phyloP scores from a whole-genome alignment of 192 early-diverging fungal genomes.

The Piromyces sp. region DNA sequence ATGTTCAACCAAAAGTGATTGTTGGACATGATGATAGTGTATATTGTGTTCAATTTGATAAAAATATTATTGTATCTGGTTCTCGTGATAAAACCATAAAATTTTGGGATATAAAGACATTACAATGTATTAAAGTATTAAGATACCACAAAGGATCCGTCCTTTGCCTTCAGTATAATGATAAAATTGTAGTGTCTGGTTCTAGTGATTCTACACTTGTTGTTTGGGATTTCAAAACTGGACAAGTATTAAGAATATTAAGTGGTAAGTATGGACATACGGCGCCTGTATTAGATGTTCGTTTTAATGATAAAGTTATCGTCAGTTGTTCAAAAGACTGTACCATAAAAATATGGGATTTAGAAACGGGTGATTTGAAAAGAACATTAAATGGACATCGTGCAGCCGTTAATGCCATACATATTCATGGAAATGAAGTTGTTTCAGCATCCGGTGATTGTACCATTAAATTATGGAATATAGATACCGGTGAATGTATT shows the following conservation, averaged over 20 bases:
- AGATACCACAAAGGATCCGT: slow-evolving; percentile 59
- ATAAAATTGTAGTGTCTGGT: slow-evolving; percentile 43
- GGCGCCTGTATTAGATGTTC: slow-evolving; percentile 31
- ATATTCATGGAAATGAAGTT: slow-evolving; percentile 37
- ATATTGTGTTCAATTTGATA: slow-evolving; percentile 67
- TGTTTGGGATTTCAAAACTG: slow-evolving; percentile 53
- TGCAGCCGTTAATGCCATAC: slow-evolving; percentile 72
- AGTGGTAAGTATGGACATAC: slow-evolving; percentile 45
- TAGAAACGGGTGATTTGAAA: slow-evolving; percentile 38
- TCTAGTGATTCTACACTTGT: slow-evolving; percentile 48
- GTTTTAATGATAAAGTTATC: slow-evolving; percentile 40
- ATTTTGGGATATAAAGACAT: slow-evolving; percentile 51
- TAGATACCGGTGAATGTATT: slow-evolving; percentile 45
- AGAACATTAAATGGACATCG: slow-evolving; percentile 47
- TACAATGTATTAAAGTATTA: slow-evolving; percentile 34
- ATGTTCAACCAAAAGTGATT: not conserved
- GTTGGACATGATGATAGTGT: slow-evolving; percentile 66
- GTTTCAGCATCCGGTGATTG: slow-evolving; percentile 78
- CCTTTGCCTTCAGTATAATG: slow-evolving; percentile 69
- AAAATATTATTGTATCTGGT: slow-evolving; percentile 47
- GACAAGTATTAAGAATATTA: slow-evolving; percentile 25
- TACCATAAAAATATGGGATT: slow-evolving; percentile 72
- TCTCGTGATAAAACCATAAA: slow-evolving; percentile 47
- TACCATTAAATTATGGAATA: slow-evolving; percentile 68
- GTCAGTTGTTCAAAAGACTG: slow-evolving; percentile 87